Base-by-base conservation (phyloP, 2,329 filamentous ascomycete species). In the Aspergillus uvarum region DNA sequence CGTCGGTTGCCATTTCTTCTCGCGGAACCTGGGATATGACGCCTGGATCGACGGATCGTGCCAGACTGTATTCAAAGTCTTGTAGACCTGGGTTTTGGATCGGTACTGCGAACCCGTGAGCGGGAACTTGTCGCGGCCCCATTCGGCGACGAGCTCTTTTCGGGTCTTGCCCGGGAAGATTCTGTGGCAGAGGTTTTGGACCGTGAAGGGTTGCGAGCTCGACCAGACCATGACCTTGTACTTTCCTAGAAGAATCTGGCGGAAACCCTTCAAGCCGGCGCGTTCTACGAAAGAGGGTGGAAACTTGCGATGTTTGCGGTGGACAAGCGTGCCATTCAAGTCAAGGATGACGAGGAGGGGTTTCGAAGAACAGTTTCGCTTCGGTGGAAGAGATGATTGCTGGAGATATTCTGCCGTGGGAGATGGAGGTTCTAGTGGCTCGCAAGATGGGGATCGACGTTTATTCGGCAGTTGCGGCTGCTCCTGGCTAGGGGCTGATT, bases 141-240 rank as follows among this genome's bases (percentile, higher is more conserved):
- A 97, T 57, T 88, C 77, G 19, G 87, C 89, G 31, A 91, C 81
- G 19, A 96, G 81, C 24, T 80, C 75, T 0, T 75, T 59, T 32
- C 79, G 80, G 66, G 89, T 82, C 1, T 81, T 71, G 0, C 77
- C 74, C 0, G 81, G 79, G 59, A 96, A 82, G 0, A 96, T 82
- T 29, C 72, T 67, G 52, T 85, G 78, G 2, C 79, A 76, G 62
- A 91, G 85, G 38, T 77, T 78, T 8, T 76, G 65, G 14, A 96
- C 91, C 65, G 95, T 97, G 1, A 83, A 75, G 0, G 87, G 88
- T 21, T 83, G 85, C 0, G 94, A 92, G 6, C 91, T 96, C 1
- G 94, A 96, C 92, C 94, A 99, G 59, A 98, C 85, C 78, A 92
- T 91, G 31, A 96, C 89, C 55, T 82, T 81, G 79, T 96, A 94